Conservation (phyloP, 768 basidiomycete species). For the Dacryopinax primogenitus region DNA sequence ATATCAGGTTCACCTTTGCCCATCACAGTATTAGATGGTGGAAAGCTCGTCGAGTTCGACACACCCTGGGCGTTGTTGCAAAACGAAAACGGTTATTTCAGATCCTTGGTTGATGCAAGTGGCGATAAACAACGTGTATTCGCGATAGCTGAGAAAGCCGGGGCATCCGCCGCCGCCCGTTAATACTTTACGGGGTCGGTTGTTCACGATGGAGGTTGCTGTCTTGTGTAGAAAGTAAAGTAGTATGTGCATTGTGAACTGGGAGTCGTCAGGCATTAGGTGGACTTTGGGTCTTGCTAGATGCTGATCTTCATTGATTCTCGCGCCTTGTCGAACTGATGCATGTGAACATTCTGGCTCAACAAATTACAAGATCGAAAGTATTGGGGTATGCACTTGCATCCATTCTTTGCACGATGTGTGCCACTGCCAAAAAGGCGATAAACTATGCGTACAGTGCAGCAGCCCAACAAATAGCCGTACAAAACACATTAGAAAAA, state of each 20-base stretch:
- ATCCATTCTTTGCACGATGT: not conserved
- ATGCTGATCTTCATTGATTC: no score
- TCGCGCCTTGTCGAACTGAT: no score
- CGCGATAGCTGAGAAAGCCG: not conserved
- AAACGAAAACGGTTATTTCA: conserved; percentile 39
- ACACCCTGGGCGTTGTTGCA: conserved; percentile 39
- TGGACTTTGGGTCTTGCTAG: no score
- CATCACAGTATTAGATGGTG: conserved; percentile 34
- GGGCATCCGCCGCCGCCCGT: not conserved
- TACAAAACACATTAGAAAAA: not conserved
- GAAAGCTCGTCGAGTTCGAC: conserved; percentile 47
- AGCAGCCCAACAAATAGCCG: not conserved
- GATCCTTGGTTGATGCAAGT: conserved; percentile 45
- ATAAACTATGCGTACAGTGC: not conserved
- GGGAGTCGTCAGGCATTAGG: no score
- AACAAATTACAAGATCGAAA: no score
- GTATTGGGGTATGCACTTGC: not conserved
- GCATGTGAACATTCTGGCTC: no score
- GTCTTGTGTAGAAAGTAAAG: no score
- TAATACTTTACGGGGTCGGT: not conserved
- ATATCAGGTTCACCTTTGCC: not conserved
- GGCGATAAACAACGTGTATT: conserved; percentile 27
- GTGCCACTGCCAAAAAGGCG: not conserved
- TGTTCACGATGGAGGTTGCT: no score
- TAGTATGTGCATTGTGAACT: no score